These are phyloP conservation scores for Raphanus raphanistrum DNA, from an alignment of 345 rosid genomes.

Conservation along the genomic window DNA sequence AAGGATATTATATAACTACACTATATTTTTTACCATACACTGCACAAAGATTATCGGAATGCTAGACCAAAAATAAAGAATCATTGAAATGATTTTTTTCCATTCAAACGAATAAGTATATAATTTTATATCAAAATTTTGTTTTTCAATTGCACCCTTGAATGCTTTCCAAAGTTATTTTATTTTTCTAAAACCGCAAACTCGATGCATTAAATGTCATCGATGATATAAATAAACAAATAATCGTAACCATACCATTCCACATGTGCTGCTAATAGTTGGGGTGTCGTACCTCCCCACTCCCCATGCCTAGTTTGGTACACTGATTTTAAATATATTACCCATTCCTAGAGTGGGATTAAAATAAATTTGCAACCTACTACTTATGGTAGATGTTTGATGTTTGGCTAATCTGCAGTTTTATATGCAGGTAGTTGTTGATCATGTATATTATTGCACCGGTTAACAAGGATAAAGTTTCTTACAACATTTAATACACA, in stretches of 20 bases:
- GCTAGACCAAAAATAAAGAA: too few species aligned
- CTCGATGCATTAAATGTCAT: neutral
- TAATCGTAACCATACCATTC: constrained; percentile 2
- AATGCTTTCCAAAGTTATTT: too few species aligned
- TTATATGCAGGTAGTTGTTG: neutral
- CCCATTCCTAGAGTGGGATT: neutral
- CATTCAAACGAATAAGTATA: too few species aligned
- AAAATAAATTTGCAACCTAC: neutral
- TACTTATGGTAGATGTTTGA: neutral
- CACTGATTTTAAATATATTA: neutral
- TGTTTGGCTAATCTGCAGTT: constrained; percentile 12
- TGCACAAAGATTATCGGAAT: too few species aligned
- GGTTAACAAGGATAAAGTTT: neutral
- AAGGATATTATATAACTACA: too few species aligned
- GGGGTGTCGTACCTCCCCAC: neutral
- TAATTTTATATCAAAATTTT: too few species aligned
- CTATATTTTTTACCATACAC: too few species aligned
- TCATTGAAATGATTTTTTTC: too few species aligned
- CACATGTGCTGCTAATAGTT: constrained; percentile 11
- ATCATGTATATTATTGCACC: neutral
- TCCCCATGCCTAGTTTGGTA: neutral
- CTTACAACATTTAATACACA: neutral
- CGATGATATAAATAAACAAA: neutral
- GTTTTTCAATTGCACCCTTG: too few species aligned
- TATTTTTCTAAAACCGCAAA: neutral